phyloP scores from a whole-genome alignment of 106 monocot species.

The Dendrobium catenatum region DNA sequence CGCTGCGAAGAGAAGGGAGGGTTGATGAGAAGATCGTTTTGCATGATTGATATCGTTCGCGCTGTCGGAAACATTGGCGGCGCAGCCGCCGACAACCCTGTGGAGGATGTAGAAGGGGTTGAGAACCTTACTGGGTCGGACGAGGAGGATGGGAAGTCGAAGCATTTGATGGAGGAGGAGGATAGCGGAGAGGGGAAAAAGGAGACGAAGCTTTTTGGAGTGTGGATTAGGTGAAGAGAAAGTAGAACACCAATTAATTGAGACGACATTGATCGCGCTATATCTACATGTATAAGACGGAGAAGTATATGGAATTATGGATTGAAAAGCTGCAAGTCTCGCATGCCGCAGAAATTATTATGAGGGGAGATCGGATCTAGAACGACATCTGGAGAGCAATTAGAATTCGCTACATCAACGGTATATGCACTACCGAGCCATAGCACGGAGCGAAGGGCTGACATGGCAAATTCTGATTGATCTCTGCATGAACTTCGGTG shows the following conservation, averaged over 20 bases:
- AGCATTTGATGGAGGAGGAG: background rate
- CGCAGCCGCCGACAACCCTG: background rate
- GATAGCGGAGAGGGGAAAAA: slow-evolving; percentile 8
- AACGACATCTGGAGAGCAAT: too few species aligned
- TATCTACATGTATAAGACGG: background rate
- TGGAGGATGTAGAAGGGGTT: background rate
- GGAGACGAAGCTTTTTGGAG: slow-evolving; percentile 25
- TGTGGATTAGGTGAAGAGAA: slow-evolving; percentile 5
- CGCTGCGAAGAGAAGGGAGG: slow-evolving; percentile 23
- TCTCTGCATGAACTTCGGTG: too few species aligned
- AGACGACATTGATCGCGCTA: background rate
- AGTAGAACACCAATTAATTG: background rate
- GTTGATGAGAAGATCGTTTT: slow-evolving; percentile 6
- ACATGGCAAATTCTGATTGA: too few species aligned
- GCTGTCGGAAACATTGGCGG: background rate
- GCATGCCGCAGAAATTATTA: too few species aligned
- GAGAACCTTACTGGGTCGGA: background rate
- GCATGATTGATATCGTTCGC: slow-evolving; percentile 24
- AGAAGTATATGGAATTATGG: too few species aligned
- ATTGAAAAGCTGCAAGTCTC: too few species aligned
- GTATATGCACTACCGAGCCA: too few species aligned
- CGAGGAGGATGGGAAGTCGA: slow-evolving; percentile 6
- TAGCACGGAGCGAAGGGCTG: too few species aligned
- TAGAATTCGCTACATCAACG: too few species aligned
- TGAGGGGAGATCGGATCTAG: too few species aligned